Percentiles rank a stretch among this genome's conserved stretches.
phyloP scores from a whole-genome alignment of 768 basidiomycete genomes.

The Pleurotus giganteus region DNA sequence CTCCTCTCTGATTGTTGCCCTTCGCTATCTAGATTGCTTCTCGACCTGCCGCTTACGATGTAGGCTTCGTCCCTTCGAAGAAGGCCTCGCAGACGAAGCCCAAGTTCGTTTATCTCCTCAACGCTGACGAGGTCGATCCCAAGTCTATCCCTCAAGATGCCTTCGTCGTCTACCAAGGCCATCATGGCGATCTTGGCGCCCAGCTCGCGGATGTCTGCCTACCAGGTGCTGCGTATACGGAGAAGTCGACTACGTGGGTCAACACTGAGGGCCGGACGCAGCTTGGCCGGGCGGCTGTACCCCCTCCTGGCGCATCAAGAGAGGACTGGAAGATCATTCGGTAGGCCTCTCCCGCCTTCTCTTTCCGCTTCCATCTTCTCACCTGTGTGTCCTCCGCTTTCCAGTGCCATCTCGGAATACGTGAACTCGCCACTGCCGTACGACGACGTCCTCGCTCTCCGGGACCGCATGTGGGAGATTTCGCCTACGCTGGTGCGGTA shows the following conservation, averaged over 20 bases:
- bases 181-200: slow-evolving; percentile 96
- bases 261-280: slow-evolving; percentile 96
- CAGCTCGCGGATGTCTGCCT: slow-evolving; percentile 96
- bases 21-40: slow-evolving; percentile 68
- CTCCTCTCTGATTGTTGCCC: not conserved
- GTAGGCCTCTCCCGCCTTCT: slow-evolving; percentile 34
- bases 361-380: not conserved
- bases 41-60: slow-evolving; percentile 89
- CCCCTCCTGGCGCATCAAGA: slow-evolving; percentile 90
- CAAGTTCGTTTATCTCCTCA: slow-evolving; percentile 96
- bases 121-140: slow-evolving; percentile 92
- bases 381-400: not conserved
- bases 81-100: slow-evolving; percentile 72
- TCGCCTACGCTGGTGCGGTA: slow-evolving; percentile 88
- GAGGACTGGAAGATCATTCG: slow-evolving; percentile 99
- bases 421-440: slow-evolving; percentile 83
- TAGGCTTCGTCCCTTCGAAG: slow-evolving; percentile 88
- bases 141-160: slow-evolving; percentile 85
- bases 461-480: slow-evolving; percentile 97
- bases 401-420: slow-evolving; percentile 86
- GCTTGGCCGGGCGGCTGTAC: slow-evolving; percentile 86
- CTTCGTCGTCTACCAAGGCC: slow-evolving; percentile 98
- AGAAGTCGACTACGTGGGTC: slow-evolving; percentile 86
- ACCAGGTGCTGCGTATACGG: slow-evolving; percentile 92
- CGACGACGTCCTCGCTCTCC: slow-evolving; percentile 77